phyloP scores from a whole-genome alignment of 2,329 filamentous ascomycete genomes.

The Penicillium sp. region DNA sequence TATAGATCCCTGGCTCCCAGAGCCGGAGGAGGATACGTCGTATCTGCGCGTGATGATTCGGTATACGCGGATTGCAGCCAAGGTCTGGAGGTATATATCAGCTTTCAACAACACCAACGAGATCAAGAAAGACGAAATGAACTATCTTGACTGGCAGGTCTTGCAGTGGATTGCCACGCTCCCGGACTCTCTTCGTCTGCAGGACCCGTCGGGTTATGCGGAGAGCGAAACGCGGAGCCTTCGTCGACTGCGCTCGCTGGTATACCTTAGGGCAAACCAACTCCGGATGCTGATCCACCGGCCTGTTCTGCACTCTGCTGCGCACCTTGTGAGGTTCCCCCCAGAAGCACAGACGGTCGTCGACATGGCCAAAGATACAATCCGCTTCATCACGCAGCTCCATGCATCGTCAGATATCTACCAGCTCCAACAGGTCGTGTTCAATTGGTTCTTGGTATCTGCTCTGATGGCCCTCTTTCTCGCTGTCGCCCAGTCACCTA shows the following conservation, averaged over 20 bases:
- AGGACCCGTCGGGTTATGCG: conserved; percentile 55
- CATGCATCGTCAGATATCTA: conserved; percentile 68
- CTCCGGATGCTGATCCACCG: conserved; percentile 88
- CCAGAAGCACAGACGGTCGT: conserved; percentile 71
- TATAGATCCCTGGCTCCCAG: conserved; percentile 77
- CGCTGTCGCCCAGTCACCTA: conserved; percentile 66
- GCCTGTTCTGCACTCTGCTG: conserved; percentile 75
- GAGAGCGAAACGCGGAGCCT: conserved; percentile 59
- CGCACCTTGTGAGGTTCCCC: conserved; percentile 77
- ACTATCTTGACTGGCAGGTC: conserved; percentile 80
- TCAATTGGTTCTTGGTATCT: conserved; percentile 69
- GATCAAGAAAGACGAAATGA: conserved; percentile 74
- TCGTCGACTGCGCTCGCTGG: conserved; percentile 77
- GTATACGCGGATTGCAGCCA: conserved; percentile 80
- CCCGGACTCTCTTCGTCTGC: conserved; percentile 65
- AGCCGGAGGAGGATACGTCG: conserved; percentile 66
- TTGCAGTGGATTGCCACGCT: conserved; percentile 80
- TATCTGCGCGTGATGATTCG: conserved; percentile 86
- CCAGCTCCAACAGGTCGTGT: conserved; percentile 64
- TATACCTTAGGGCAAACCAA: conserved; percentile 86
- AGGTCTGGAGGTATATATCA: conserved; percentile 83
- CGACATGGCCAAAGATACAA: conserved; percentile 67
- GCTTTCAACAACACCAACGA: conserved; percentile 68
- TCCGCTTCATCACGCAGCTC: conserved; percentile 63
- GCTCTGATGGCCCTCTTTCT: conserved; percentile 67